phyloP scores from a whole-genome alignment of 441 rosid species.

The Dalechampia spathulata region DNA sequence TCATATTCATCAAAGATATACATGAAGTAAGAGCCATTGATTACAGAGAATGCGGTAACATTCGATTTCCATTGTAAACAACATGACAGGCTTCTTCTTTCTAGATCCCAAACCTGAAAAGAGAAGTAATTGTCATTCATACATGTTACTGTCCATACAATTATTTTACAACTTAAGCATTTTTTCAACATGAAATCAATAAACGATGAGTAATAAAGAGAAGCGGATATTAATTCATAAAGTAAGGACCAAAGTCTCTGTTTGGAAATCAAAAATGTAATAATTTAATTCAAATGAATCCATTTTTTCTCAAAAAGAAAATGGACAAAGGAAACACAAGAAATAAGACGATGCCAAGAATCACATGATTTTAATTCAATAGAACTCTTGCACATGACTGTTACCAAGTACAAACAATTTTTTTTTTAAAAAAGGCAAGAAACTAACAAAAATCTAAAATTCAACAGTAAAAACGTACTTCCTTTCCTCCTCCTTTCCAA shows the following conservation, averaged over 20 bases:
- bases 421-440: no score
- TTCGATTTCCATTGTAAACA: constrained; percentile 49
- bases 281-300: no score
- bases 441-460: not conserved
- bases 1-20: constrained; percentile 19
- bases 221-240: not conserved
- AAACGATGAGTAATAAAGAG: not conserved
- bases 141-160: not conserved
- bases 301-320: no score
- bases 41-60: constrained; percentile 53
- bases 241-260: not conserved
- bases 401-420: no score
- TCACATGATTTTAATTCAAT: no score
- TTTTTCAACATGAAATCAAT: not conserved
- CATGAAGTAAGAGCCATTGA: constrained; percentile 51
- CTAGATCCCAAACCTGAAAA: constrained; percentile 59
- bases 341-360: not conserved
- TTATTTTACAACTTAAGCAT: not conserved
- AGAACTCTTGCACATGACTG: no score
- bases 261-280: no score
- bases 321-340: no score
- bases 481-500: no score
- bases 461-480: not conserved
- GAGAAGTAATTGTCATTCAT: not conserved
- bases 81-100: constrained; percentile 32